Percentiles rank a stretch among this genome's conserved stretches.
phyloP scores from a whole-genome alignment of 2,329 filamentous ascomycete genomes.

The Penicillium sumatraense region DNA sequence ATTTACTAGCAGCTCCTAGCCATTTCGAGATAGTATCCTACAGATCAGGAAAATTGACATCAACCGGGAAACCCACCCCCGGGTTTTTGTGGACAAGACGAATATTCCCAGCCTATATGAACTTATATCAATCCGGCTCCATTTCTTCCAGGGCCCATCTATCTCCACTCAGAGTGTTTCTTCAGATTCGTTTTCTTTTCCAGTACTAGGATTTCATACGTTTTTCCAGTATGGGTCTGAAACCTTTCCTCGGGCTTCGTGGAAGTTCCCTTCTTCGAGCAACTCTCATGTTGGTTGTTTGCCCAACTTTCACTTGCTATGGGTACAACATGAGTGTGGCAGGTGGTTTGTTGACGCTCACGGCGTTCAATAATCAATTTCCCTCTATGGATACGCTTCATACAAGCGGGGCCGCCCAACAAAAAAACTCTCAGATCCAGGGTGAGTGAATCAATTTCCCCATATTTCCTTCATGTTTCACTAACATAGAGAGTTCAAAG shows the following conservation, averaged over 20 bases:
- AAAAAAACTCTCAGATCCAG: background rate
- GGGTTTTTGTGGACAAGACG: too few species aligned
- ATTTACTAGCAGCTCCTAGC: too few species aligned
- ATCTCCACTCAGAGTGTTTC: too few species aligned
- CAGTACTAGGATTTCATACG: conserved; percentile 20
- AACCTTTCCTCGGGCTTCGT: conserved; percentile 26
- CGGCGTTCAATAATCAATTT: conserved; percentile 41
- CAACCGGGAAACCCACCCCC: too few species aligned
- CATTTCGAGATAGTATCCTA: too few species aligned
- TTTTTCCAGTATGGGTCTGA: conserved; percentile 33
- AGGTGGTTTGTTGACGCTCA: conserved; percentile 49
- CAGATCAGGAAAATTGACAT: too few species aligned
- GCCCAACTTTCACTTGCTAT: conserved; percentile 52
- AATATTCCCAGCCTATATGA: too few species aligned
- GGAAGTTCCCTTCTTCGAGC: conserved; percentile 25
- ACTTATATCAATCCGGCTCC: too few species aligned
- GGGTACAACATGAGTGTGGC: conserved; percentile 59
- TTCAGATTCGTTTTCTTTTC: background rate
- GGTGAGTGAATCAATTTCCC: background rate
- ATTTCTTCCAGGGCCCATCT: too few species aligned
- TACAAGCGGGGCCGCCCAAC: background rate
- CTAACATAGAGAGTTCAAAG: background rate
- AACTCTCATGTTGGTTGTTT: conserved; percentile 27
- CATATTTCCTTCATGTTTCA: too few species aligned
- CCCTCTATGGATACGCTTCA: conserved; percentile 44